phyloP scores from a whole-genome alignment of 306 rosid genomes.

The Quercus suber region DNA sequence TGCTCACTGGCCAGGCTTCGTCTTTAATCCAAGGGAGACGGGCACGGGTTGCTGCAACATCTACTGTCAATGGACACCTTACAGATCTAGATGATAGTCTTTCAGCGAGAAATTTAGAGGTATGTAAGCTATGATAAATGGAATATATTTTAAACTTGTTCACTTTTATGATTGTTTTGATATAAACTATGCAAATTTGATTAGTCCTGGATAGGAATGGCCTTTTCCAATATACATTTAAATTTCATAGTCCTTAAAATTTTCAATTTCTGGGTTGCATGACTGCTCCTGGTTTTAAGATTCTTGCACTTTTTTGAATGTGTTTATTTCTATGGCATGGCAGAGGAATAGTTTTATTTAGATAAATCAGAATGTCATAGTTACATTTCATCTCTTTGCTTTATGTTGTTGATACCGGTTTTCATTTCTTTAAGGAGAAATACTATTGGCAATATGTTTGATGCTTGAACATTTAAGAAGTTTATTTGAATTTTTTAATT shows the following conservation, averaged over 20 bases:
- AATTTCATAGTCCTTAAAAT: neutral
- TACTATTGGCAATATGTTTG: neutral
- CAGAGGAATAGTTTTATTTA: neutral
- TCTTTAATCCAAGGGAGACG: constrained; percentile 88
- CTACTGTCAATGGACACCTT: constrained; percentile 84
- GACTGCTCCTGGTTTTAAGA: neutral
- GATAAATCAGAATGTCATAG: neutral
- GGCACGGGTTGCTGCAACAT: constrained; percentile 90
- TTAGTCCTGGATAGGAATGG: neutral
- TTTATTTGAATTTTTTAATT: constrained; percentile 16
- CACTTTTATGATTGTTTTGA: neutral
- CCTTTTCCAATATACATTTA: neutral
- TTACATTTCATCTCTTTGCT: neutral
- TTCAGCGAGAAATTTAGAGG: constrained; percentile 89
- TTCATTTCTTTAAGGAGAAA: neutral
- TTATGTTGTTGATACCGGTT: neutral
- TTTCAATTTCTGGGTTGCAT: neutral
- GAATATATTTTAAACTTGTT: neutral
- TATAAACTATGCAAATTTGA: neutral
- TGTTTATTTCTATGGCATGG: neutral
- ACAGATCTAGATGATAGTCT: constrained; percentile 72
- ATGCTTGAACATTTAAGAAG: constrained; percentile 1
- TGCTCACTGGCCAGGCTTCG: constrained; percentile 83
- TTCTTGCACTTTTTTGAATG: neutral
- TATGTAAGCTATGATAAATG: constrained; percentile 6